Conservation (phyloP, 176 grass and related monocot species). For the Cymbopogon citratus region DNA sequence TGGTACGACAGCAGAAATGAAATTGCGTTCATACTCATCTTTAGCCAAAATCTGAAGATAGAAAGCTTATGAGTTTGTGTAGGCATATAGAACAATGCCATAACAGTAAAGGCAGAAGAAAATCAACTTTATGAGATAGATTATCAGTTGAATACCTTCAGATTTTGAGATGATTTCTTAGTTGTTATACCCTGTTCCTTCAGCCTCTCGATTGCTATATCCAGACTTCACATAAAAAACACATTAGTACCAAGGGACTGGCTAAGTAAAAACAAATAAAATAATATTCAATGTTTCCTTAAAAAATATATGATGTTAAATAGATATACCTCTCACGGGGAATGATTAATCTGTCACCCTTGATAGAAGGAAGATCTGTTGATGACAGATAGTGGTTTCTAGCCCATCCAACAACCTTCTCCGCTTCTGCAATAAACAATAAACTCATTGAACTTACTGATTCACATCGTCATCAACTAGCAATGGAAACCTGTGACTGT, state of each 20-base stretch:
- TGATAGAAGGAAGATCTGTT: conserved; percentile 46
- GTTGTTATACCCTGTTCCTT: conserved; percentile 64
- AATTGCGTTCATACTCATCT: conserved; percentile 90
- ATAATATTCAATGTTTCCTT: background rate
- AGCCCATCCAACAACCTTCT: conserved; percentile 84
- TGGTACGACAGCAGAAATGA: conserved; percentile 82
- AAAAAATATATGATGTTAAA: conserved; percentile 2
- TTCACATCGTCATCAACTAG: conserved; percentile 1
- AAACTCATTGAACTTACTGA: conserved; percentile 21
- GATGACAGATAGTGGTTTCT: conserved; percentile 87
- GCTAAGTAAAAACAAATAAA: conserved; percentile 17
- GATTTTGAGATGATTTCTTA: conserved; percentile 70
- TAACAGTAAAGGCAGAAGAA: conserved; percentile 3
- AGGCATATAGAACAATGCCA: background rate
- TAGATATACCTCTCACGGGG: conserved; percentile 73
- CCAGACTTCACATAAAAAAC: conserved; percentile 63
- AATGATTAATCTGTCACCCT: conserved; percentile 65
- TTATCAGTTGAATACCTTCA: conserved; percentile 51
- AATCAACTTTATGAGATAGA: conserved; percentile 10
- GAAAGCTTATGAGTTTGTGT: conserved; percentile 5
- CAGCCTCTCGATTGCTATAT: conserved; percentile 71
- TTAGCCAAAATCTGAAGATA: conserved; percentile 71
- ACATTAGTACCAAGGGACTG: conserved; percentile 17
- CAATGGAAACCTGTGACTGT: background rate
- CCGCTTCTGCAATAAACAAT: conserved; percentile 54